These are phyloP conservation scores for Penicillium salamii DNA, from an alignment of 495 filamentous ascomycete species.

Conservation along the genomic window DNA sequence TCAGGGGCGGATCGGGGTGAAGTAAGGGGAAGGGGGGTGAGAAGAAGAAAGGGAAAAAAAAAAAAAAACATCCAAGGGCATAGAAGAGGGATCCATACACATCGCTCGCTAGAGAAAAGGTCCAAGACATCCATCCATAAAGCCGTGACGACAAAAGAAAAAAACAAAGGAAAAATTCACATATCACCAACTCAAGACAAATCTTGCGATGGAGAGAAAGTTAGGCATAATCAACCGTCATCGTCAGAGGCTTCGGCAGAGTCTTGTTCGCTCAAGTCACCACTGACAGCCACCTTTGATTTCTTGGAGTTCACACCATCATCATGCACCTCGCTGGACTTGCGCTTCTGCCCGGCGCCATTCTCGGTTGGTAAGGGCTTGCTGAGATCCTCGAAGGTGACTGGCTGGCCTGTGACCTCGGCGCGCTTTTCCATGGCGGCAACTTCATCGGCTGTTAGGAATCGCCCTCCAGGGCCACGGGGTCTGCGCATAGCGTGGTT, in stretches of 20 bases:
- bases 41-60: neutral
- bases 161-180: conserved; percentile 14
- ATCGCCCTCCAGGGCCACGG: conserved; percentile 91
- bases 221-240: conserved; percentile 34
- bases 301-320: conserved; percentile 45
- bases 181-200: neutral
- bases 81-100: conserved; percentile 27
- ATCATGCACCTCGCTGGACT: conserved; percentile 47
- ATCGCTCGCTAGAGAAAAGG: conserved; percentile 42
- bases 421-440: conserved; percentile 73
- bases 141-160: conserved; percentile 30
- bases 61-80: conserved; percentile 11
- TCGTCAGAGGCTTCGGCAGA: conserved; percentile 49
- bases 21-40: too few relatives aligned
- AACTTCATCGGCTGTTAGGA: conserved; percentile 97
- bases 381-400: conserved; percentile 26
- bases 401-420: conserved; percentile 25
- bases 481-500: conserved; percentile 98
- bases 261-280: conserved; percentile 49
- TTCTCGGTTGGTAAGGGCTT: conserved; percentile 27
- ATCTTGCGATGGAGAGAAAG: neutral
- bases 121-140: conserved; percentile 37
- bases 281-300: conserved; percentile 44
- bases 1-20: conserved; percentile 10
- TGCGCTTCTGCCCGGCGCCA: conserved; percentile 45